Evolutionary conservation across 1,284 basidiomycete genomes (phyloP).

Genomic region (Moesziomyces globuligerus): DNA sequence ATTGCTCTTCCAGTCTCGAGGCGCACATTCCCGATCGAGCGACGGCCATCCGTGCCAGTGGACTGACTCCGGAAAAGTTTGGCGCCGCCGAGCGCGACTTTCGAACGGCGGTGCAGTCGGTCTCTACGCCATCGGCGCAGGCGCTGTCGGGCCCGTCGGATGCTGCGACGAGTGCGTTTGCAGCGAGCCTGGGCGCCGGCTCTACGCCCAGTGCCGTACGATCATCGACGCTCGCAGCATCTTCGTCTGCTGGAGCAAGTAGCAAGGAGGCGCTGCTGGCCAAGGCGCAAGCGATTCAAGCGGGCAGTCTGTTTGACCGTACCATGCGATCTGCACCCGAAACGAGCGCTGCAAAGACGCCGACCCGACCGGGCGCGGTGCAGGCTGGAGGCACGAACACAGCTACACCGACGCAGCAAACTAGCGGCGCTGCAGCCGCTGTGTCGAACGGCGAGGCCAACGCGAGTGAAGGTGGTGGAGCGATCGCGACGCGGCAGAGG

Average conservation of each 20-base stretch:
- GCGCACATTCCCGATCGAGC: constrained; percentile 16
- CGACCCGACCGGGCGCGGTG: constrained; percentile 1
- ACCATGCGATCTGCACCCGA: constrained; percentile 22
- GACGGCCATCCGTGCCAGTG: constrained; percentile 34
- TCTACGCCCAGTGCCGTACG: constrained; percentile 7
- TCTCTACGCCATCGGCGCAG: constrained; percentile 25
- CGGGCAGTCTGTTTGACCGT: constrained; percentile 41
- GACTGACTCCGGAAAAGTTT: constrained; percentile 39
- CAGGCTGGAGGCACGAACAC: not conserved
- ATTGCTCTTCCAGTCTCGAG: constrained; percentile 25
- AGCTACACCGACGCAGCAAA: not conserved
- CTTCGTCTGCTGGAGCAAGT: constrained; percentile 8
- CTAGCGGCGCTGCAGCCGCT: not conserved
- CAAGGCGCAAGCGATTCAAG: constrained; percentile 45
- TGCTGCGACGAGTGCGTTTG: constrained; percentile 17
- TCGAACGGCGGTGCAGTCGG: constrained; percentile 31
- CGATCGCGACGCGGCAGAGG: constrained; percentile 8
- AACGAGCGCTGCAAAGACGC: not conserved
- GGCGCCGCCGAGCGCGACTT: constrained; percentile 43
- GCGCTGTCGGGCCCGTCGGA: constrained; percentile 35
- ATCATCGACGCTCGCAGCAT: constrained; percentile 10
- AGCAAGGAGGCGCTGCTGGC: constrained; percentile 41
- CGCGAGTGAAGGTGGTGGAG: not conserved
- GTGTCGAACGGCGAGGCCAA: not conserved
- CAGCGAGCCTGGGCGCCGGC: constrained; percentile 14